These are phyloP conservation scores for Trebouxia gelatinosa DNA, from an alignment of 163 green algal species.

Conservation along the genomic window DNA sequence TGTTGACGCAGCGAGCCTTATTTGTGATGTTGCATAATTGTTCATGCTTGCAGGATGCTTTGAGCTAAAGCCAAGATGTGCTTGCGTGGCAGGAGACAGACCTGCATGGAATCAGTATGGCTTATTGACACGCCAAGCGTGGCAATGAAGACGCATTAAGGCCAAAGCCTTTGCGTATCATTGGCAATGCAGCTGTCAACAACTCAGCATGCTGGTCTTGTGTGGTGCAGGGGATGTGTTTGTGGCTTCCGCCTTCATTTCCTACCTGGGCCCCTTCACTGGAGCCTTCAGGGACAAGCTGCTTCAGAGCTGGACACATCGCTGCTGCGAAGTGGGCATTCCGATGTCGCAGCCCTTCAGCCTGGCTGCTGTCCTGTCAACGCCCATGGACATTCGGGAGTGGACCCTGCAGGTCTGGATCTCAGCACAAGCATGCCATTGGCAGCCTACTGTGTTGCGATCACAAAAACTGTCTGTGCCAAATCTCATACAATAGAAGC, in stretches of 20 bases:
- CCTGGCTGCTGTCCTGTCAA: constrained; percentile 65
- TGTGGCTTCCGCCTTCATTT: constrained; percentile 69
- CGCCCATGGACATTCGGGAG: constrained; percentile 62
- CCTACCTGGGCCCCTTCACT: constrained; percentile 86
- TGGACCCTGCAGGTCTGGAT: constrained; percentile 5
- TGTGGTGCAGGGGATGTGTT: constrained; percentile 73
- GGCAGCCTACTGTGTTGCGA: background rate
- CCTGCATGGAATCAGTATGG: background rate
- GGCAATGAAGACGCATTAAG: background rate
- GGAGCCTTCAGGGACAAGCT: constrained; percentile 66
- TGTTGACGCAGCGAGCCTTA: no score
- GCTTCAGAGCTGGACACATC: constrained; percentile 56
- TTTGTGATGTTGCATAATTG: background rate
- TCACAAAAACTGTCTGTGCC: background rate
- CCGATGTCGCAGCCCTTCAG: constrained; percentile 56
- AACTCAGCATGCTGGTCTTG: background rate
- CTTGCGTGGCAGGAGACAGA: background rate
- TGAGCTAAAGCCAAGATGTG: background rate
- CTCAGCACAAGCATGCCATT: background rate
- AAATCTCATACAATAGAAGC: background rate
- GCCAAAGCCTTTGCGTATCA: background rate
- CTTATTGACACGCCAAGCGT: background rate
- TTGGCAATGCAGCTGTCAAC: background rate
- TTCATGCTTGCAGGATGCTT: background rate
- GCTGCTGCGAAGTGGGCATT: constrained; percentile 56